Conservation (phyloP, 2,329 filamentous ascomycete species). For the Blastomyces silverae region DNA sequence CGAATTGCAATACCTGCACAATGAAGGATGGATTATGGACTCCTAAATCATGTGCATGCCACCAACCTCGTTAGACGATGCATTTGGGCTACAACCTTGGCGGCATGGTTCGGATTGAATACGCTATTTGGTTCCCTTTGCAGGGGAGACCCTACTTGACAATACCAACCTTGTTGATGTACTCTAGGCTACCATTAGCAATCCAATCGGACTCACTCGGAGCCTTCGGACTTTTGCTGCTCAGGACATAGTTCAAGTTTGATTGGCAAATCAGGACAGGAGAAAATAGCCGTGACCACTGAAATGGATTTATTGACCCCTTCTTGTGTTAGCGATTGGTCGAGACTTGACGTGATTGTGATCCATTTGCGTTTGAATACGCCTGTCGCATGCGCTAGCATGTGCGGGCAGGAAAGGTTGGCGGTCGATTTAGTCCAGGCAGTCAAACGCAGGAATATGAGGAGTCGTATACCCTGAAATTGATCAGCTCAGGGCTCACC, state of each 20-base stretch:
- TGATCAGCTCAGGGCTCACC: neutral
- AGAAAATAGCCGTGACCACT: neutral
- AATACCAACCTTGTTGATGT: neutral
- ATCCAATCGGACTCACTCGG: neutral
- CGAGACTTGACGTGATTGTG: neutral
- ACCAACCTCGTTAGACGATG: neutral
- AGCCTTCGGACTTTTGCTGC: neutral
- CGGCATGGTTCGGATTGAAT: neutral
- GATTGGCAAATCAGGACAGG: neutral
- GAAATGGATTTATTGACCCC: neutral
- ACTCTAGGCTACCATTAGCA: neutral
- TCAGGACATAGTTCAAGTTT: neutral
- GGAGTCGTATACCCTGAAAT: neutral
- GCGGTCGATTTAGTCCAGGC: neutral
- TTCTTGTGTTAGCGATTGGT: slow-evolving; percentile 1
- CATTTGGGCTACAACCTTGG: neutral
- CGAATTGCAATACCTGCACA: neutral
- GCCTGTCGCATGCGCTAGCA: neutral
- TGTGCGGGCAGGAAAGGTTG: neutral
- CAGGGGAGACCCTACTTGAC: neutral
- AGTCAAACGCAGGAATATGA: neutral
- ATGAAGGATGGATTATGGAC: neutral
- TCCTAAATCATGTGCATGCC: neutral
- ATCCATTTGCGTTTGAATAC: slow-evolving; percentile 1
- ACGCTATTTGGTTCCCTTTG: neutral